Percentiles rank a stretch among this genome's conserved stretches.
phyloP scores from a whole-genome alignment of 805 yeast species.

The Komagataella kurtzmanii region DNA sequence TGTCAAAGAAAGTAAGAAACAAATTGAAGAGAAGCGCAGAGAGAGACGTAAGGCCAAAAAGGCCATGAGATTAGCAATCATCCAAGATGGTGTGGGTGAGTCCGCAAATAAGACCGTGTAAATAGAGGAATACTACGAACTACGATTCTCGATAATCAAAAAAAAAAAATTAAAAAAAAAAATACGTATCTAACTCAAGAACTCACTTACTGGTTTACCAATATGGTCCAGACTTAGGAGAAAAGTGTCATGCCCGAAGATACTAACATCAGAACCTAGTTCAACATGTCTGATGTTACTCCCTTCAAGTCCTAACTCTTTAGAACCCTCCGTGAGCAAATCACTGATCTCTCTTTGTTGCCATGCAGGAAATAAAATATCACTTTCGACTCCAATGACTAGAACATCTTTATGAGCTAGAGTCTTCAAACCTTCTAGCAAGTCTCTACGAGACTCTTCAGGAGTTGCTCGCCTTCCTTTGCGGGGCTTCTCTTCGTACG shows the following conservation, averaged over 20 bases:
- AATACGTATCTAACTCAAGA: conserved; percentile 26
- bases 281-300: conserved; percentile 49
- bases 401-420: conserved; percentile 54
- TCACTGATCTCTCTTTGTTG: conserved; percentile 77
- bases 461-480: conserved; percentile 26
- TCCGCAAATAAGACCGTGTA: conserved; percentile 1
- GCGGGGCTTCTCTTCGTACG: conserved; percentile 39
- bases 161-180: conserved; percentile 2
- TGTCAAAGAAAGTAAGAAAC: conserved; percentile 41
- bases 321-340: conserved; percentile 28
- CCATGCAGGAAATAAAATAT: conserved; percentile 87
- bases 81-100: conserved; percentile 2
- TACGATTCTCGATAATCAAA: too few species aligned
- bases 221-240: conserved; percentile 66
- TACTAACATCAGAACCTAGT: conserved; percentile 60
- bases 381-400: conserved; percentile 88
- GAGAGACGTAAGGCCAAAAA: conserved; percentile 32
- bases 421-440: conserved; percentile 49
- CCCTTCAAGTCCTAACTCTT: conserved; percentile 20
- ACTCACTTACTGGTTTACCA: conserved; percentile 61
- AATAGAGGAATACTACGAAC: conserved; percentile 1
- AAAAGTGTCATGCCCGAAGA: conserved; percentile 89
- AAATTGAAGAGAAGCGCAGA: conserved; percentile 30
- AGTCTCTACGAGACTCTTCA: conserved; percentile 48
- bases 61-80: conserved; percentile 17